Evolutionary conservation across 768 basidiomycete species (phyloP).

Genomic region (Boletus huronensis): DNA sequence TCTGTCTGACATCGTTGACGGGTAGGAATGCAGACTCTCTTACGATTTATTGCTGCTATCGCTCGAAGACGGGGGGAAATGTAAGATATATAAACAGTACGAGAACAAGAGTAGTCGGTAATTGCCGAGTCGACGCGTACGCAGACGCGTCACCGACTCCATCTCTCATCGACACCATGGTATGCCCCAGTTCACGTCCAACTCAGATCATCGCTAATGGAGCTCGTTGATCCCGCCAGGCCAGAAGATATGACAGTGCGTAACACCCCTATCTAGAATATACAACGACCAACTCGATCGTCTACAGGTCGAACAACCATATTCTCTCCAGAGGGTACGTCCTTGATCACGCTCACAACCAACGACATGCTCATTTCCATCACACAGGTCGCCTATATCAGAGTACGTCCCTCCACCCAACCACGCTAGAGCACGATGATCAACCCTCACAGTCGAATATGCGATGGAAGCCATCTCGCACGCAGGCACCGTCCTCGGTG

Average conservation of each 20-base stretch:
- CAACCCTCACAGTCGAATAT: slow-evolving; percentile 77
- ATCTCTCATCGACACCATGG: slow-evolving; percentile 42
- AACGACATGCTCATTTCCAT: slow-evolving; percentile 6
- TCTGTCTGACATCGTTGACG: slow-evolving; percentile 43
- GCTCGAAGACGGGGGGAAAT: neutral
- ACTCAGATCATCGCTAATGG: neutral
- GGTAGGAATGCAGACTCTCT: neutral
- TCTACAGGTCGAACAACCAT: slow-evolving; percentile 88
- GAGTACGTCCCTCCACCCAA: slow-evolving; percentile 50
- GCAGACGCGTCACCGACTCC: slow-evolving; percentile 24
- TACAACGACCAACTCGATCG: slow-evolving; percentile 21
- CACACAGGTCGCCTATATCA: slow-evolving; percentile 90
- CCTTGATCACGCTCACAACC: slow-evolving; percentile 1
- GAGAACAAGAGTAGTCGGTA: slow-evolving; percentile 6
- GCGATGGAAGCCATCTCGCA: slow-evolving; percentile 99
- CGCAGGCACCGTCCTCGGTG: slow-evolving; percentile 90
- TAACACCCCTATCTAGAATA: slow-evolving; percentile 15
- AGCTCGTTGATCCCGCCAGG: slow-evolving; percentile 36
- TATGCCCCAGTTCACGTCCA: slow-evolving; percentile 24
- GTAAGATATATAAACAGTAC: neutral
- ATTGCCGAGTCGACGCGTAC: slow-evolving; percentile 28
- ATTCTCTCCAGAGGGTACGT: slow-evolving; percentile 94
- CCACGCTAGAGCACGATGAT: slow-evolving; percentile 3
- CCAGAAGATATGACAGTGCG: slow-evolving; percentile 94
- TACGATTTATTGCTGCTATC: neutral